Base-by-base conservation (phyloP, 73 alveolate genomes). In the Paraurostyla sp. region DNA sequence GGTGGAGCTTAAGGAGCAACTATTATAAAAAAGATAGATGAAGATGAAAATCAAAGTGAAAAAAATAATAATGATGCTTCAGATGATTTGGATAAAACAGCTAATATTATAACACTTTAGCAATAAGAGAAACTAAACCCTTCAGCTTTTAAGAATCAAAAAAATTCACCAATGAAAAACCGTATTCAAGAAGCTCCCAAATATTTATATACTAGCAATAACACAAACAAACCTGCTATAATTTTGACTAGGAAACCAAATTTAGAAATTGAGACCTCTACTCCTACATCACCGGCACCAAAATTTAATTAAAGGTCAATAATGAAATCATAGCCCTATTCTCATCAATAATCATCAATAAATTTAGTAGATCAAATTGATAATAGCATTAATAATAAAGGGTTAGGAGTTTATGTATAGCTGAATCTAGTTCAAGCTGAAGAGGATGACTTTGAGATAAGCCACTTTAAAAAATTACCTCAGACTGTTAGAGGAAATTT, bases 71-170 rank as follows among this genome's bases (percentile, higher is more conserved):
- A 73, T 23, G 71, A 45, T 45, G 48, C 25, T 38, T 33, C 56
- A 4, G 71, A 6, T 2, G 86, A 73, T 73, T 29, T 48, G n/a
- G 71, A 73, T 27, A 73, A 73, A 45, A 73, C 71, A 18, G 59
- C 71, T 20, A 73, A 65, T 40, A 65, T 65, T 35, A 65, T 65
- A 0, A 65, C 9, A 3, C 58, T 65, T 0, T 38, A 65, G 23
- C 25, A 38, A 22, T 36, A n/a, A 1, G 86, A 73, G 27, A 25
- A 56, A 13, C 40, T 16, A 49, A 20, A 45, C 6, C 11, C 23
- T 25, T 6, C 35, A 73, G 11, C 25, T 16, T 50, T 46, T 32
- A 25, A 33, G 23, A 13, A 35, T n/a, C 32, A 22, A 6, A 6
- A 13, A 41, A 68, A 46, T 46, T 46, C 57, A 46, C 57, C 57